Base-by-base conservation (phyloP, 768 basidiomycete genomes). In the Xerocomellus intermedius region DNA sequence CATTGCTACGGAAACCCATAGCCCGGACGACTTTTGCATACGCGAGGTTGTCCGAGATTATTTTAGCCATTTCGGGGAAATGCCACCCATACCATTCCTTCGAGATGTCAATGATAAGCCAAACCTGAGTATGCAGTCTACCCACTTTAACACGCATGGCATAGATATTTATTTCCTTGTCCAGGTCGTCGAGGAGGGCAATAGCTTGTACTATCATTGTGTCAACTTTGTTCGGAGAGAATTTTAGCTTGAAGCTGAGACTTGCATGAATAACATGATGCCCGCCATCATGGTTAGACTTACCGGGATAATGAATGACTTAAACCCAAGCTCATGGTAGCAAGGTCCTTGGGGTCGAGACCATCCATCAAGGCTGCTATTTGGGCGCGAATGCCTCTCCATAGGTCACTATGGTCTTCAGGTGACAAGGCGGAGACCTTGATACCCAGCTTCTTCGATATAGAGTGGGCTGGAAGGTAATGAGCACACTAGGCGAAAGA, bases 1-100 rank as follows among this genome's bases (percentile, higher is more conserved):
- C 93, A 73, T 96, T 97, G 63, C 95, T 95, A 63, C 97, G 91
- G 82, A 98, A 94, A 55, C 94, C 97, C 95, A 99, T 96, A 33
- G 81, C 73, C 52, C 87, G 89, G 64, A 99, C 85, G 54, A 89
- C 88, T 76, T 94, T 97, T 56, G 97, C 95, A 71, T 98, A 98
- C 19, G 96, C 95, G 55, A 95, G 76, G 74, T 97, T 99, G 79
- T 99, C 97, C 56, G 87, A 84, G 61, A 99, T 90, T 70, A 99
- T 98, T 78, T 98, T 98, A 55, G 88, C 90, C 89, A 99, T 91
- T 75, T 99, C 97, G 5, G 97, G 97, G 82, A 99, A 99, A 77
- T 99, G 97, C 97, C 97, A 99, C 36, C 97, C 97, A 65, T 99
- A 99, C 97, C 97, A 99, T 83, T 99, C 97, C 96, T 97, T 63